Percentiles rank a stretch among this genome's conserved stretches.
These are phyloP conservation scores for Ceratocystis destructans DNA, from an alignment of 2,329 filamentous ascomycete genomes.

Conservation along the genomic window DNA sequence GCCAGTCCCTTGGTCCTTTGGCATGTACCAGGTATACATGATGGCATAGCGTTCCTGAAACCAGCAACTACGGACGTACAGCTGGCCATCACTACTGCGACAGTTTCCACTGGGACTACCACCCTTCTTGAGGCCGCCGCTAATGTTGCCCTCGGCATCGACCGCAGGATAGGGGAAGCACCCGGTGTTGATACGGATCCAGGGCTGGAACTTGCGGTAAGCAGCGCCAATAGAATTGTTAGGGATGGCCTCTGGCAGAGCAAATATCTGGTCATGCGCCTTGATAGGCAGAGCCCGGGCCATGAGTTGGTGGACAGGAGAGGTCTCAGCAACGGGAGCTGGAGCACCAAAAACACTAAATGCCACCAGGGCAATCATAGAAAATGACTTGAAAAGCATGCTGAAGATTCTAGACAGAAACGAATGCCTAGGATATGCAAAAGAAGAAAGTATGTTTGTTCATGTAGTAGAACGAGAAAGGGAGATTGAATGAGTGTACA, in stretches of 20 bases:
- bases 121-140: slow-evolving; percentile 27
- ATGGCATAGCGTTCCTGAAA: slow-evolving; percentile 26
- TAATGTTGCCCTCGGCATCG: slow-evolving; percentile 41
- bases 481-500: slow-evolving; percentile 20
- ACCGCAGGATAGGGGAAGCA: slow-evolving; percentile 52
- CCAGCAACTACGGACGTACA: slow-evolving; percentile 27
- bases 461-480: background rate
- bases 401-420: background rate
- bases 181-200: slow-evolving; percentile 33
- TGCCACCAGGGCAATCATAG: slow-evolving; percentile 7
- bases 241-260: slow-evolving; percentile 26
- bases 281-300: slow-evolving; percentile 23
- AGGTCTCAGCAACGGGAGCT: background rate
- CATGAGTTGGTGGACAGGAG: slow-evolving; percentile 22
- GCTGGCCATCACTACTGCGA: slow-evolving; percentile 27
- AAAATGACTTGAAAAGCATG: slow-evolving; percentile 17
- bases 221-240: slow-evolving; percentile 23
- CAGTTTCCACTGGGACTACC: slow-evolving; percentile 26
- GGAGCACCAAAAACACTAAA: slow-evolving; percentile 6
- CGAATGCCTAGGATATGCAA: background rate
- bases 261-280: slow-evolving; percentile 25
- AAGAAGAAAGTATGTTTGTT: background rate
- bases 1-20: slow-evolving; percentile 31
- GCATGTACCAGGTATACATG: slow-evolving; percentile 35
- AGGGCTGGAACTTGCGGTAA: slow-evolving; percentile 28